Base-by-base conservation (phyloP, 148 eudicot species). In the Arbutus unedo region DNA sequence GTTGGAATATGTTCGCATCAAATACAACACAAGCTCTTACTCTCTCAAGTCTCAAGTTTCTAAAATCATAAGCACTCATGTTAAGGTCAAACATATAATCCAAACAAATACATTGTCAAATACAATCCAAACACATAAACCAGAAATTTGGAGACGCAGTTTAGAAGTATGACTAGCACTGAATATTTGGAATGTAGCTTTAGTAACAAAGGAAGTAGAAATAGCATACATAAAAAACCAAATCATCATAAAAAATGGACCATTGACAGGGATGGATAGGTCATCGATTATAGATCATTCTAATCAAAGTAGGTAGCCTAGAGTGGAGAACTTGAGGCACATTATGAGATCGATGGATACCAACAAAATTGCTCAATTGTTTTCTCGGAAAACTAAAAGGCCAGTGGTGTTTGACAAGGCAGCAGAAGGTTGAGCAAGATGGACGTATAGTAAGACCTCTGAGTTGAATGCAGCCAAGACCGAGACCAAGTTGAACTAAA, bases 181-280 rank as follows among this genome's bases (percentile, higher is more conserved):
- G 73, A 68, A 67, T 67, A 67, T 38, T 0, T 14, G 43, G 45
- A 67, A 67, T 38, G 16, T 11, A 38, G 45, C 73, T 38, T 31
- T 68, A 68, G 73, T 38, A 38, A 68, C 73, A 68, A 68, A 68
- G 31, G 73, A 68, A 66, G 72, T 25, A 25, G 6, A 68, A 68
- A 31, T 2, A 68, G 15, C 45, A 11, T 23, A 31, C 43, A 67
- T 15, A 43, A 43, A 15, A n/a, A 70, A 4, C 14, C n/a, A 41
- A 70, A 38, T 70, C 43, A 70, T 70, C 18, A 15, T 16, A 47
- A 14, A 67, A 8, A 43, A 38, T 41, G 14, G 48, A 43, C 5
- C 41, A 43, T 41, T 6, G 21, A 14, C 47, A 68, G 19, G 74
- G 47, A 41, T 31, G 47, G 1, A 41, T 13, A 14, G 19, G 16